A percentile compares a stretch with the other conserved stretches of the same genome.
Conservation (phyloP, 2,329 filamentous ascomycete species). For the Talaromyces sp. region DNA sequence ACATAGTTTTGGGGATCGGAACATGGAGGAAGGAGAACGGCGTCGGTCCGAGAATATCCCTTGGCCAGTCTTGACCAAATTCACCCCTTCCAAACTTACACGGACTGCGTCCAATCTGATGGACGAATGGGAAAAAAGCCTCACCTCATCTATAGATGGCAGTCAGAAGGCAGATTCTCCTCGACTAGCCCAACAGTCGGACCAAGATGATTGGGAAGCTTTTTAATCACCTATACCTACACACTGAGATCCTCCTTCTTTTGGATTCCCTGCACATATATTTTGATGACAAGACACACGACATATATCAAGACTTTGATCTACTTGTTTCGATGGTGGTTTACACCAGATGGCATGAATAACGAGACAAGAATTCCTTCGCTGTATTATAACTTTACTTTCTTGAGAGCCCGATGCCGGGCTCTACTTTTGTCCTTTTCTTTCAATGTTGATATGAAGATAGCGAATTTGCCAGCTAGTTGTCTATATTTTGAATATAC, state of each 20-base stretch:
- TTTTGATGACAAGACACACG: conserved; percentile 1
- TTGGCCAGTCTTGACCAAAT: conserved; percentile 65
- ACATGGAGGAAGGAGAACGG: conserved; percentile 19
- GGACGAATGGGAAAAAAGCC: conserved; percentile 82
- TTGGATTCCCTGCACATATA: conserved; percentile 4
- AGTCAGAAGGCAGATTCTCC: background rate
- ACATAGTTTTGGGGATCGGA: conserved; percentile 34
- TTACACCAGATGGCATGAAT: conserved; percentile 7
- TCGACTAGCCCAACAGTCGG: conserved; percentile 1
- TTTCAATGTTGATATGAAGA: background rate
- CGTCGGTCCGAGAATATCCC: conserved; percentile 41
- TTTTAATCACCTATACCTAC: conserved; percentile 2
- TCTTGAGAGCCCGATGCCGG: background rate
- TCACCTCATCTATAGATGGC: conserved; percentile 45
- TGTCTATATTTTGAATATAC: background rate
- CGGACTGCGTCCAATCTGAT: conserved; percentile 79
- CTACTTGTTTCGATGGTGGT: conserved; percentile 4
- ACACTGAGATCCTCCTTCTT: background rate
- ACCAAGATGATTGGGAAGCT: conserved; percentile 10
- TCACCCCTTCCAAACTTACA: conserved; percentile 71
- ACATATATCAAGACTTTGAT: background rate
- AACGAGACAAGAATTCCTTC: conserved; percentile 7
- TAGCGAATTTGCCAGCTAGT: background rate
- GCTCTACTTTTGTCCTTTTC: background rate
- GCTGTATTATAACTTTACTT: background rate